Evolutionary conservation across 2,329 filamentous ascomycete species (phyloP).

Genomic region (Ceratocystis ficicola): DNA sequence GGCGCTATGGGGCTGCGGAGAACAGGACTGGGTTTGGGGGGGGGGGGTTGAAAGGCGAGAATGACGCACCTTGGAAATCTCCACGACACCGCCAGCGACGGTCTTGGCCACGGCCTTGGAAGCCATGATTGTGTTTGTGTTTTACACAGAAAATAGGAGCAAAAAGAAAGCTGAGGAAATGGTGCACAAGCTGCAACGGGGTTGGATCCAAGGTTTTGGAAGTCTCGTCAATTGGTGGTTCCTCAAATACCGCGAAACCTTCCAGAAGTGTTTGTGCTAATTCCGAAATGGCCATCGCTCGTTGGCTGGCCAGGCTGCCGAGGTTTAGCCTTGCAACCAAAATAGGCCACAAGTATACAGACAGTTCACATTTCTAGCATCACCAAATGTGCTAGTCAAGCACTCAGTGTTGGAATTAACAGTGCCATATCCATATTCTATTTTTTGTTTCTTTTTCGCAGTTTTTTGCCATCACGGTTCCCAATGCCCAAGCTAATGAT

Average conservation of each 20-base stretch:
- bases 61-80: conserved; percentile 45
- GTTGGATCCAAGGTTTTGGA: background rate
- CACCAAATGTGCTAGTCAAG: background rate
- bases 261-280: background rate
- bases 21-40: no score
- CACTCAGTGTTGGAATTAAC: background rate
- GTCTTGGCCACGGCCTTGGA: conserved; percentile 48
- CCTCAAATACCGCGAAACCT: background rate
- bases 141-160: background rate
- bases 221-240: background rate
- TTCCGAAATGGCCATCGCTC: conserved; percentile 12
- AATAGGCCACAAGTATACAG: background rate
- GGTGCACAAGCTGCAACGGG: background rate
- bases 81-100: conserved; percentile 39
- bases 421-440: background rate
- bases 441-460: background rate
- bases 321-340: background rate
- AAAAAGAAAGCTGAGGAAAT: background rate
- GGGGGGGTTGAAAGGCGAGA: background rate
- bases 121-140: conserved; percentile 40
- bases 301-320: conserved; percentile 5
- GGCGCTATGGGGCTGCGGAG: conserved; percentile 3
- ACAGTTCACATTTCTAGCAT: background rate
- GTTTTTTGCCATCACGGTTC: background rate
- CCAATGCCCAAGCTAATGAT: background rate